These are phyloP conservation scores for Castanospermum australe DNA, from an alignment of 306 rosid genomes.

Conservation along the genomic window DNA sequence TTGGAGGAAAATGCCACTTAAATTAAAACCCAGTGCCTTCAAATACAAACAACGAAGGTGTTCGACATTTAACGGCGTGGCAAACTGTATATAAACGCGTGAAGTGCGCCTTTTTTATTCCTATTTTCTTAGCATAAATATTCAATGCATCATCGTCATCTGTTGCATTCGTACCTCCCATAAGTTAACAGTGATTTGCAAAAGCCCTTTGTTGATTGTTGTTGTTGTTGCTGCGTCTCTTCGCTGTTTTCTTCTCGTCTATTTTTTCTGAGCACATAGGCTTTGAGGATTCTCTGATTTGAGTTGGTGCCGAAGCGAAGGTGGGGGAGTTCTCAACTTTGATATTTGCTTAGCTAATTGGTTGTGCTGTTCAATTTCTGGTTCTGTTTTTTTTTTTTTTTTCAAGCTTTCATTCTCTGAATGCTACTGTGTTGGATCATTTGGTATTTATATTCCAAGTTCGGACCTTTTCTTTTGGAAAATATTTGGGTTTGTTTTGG, in stretches of 20 bases:
- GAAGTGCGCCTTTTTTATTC: conserved; percentile 6
- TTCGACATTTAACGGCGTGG: conserved; percentile 33
- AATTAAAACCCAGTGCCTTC: conserved; percentile 22
- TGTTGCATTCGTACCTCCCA: conserved; percentile 13
- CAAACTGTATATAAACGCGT: conserved; percentile 50
- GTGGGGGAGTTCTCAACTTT: conserved; percentile 18
- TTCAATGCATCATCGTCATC: conserved; percentile 40
- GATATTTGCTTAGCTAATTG: neutral
- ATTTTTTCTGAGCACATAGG: neutral
- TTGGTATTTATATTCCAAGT: conserved; percentile 14
- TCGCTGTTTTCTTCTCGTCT: neutral
- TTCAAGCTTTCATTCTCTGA: neutral
- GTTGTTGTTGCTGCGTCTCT: neutral
- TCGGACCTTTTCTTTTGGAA: neutral
- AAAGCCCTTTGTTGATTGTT: neutral
- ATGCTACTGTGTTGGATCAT: conserved; percentile 19
- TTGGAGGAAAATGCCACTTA: conserved; percentile 21
- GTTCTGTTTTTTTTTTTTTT: neutral
- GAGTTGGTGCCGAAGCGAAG: conserved; percentile 33
- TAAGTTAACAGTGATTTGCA: conserved; percentile 6
- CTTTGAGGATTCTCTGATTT: conserved; percentile 23
- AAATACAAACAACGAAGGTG: conserved; percentile 6
- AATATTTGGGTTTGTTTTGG: conserved; percentile 16
- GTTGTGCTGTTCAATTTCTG: conserved; percentile 14
- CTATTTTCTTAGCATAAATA: conserved; percentile 8